Base-by-base conservation (phyloP, 257 asterid species). In the Rehmannia glutinosa region DNA sequence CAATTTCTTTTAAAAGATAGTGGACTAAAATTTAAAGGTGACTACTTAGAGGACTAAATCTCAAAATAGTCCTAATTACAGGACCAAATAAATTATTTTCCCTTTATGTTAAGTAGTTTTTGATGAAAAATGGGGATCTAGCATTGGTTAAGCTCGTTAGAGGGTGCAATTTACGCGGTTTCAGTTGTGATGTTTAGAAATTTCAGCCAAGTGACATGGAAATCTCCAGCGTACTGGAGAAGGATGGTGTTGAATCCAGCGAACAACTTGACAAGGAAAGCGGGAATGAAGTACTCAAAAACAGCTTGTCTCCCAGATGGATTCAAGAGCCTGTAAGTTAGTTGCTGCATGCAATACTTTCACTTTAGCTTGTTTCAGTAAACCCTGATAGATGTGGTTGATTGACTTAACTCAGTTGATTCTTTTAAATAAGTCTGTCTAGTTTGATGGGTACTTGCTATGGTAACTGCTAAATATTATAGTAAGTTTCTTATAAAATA, bases 251-350 rank as follows among this genome's bases (percentile, higher is more conserved):
- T 53, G 65, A 19, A 61, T 68, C 78, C 62, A 72, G 71, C 56
- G 25, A 64, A 32, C 71, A 50, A 33, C 53, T 50, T 66, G 75
- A 74, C 68, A 57, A 61, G 19, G 79, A 71, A 64, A 59, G 68
- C 42, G 72, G 53, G 62, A 66, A 62, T 43, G 55, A 74, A 47
- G 56, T 33, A 20, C 52, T 39, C 58, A 58, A 76, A 43, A 61
- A 69, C 41, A 60, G 71, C 62, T 72, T 62, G 33, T 73, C 89
- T 61, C 75, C 80, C 43, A 72, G 72, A 66, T 69, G 73, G 73
- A 70, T 38, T 75, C 78, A 76, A 74, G 85, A 79, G 62, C 87
- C 82, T 73, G 88, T 85, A 79, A 89, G 91, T 79, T 52, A 39
- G 60, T 28, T 15, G 55, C 1, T 23, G 28, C 19, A 21, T 11